Evolutionary conservation across 2,329 filamentous ascomycete species (phyloP), one percentile per base, ranked within the genome.

Genomic region (Penicillium sp.): DNA sequence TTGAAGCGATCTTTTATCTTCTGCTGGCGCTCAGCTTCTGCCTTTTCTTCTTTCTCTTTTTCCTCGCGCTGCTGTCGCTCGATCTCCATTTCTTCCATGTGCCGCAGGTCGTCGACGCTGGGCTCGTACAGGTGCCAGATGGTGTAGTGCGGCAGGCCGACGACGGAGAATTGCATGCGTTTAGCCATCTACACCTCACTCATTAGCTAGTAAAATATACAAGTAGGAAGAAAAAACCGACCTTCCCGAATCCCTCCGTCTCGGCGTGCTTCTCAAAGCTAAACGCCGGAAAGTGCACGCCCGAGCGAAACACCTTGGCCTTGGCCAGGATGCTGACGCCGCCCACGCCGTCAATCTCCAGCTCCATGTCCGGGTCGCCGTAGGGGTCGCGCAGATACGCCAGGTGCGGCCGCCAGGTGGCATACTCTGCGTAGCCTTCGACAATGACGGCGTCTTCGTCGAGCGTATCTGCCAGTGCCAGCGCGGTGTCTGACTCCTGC

Each of bases 161-260:
- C 89, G 18, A 99, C 94, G 0, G 92, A 96, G 69, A 90, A 97
- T 59, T 89, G 82, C 94, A 99, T 97, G 59, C 90, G 87, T 73
- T 91, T 94, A 16, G 94, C 90, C 94, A 99, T 99, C 92, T 96
- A n/a, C n/a, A n/a, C n/a, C n/a, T n/a, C n/a, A n/a, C n/a, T n/a
- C n/a, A n/a, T n/a, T n/a, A n/a, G n/a, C n/a, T n/a, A n/a, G n/a
- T n/a, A n/a, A n/a, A n/a, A n/a, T n/a, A n/a, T n/a, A n/a, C n/a
- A n/a, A n/a, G n/a, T n/a, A n/a, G n/a, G n/a, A n/a, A n/a, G n/a
- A n/a, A n/a, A n/a, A n/a, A n/a, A n/a, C 12, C 16, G 8, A 95
- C 92, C 87, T 99, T 99, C 75, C 94, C 94, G 70, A 99, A 99
- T 0, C 91, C 94, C 77, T 99, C 94, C 0, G 94, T 99, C 74